Base-by-base conservation (phyloP, 257 asterid species). In the Gentiana macrophylla region DNA sequence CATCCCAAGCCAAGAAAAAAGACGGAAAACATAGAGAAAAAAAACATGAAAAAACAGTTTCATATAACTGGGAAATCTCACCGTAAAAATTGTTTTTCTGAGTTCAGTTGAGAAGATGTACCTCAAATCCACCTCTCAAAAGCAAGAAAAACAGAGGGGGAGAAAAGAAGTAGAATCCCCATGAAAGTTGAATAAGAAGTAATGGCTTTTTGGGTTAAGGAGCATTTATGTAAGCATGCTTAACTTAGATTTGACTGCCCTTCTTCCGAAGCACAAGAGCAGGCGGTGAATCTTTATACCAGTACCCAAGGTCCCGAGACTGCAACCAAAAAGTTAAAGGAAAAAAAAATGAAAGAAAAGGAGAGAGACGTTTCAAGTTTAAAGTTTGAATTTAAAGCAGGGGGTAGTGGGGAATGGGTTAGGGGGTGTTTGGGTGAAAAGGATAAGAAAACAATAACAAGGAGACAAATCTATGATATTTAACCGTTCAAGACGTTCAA, bases 191-290 rank as follows among this genome's bases (percentile, higher is more conserved):
- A 56, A 55, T 49, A 66, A 67, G 48, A 35, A 63, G 56, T 37
- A 35, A 60, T 8, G 47, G 58, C 53, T 70, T 69, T 47, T 44
- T 60, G 68, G 65, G 55, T 71, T 57, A 52, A 60, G 63, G 52
- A 60, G 80, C 79, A 74, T 60, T 77, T 62, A 67, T 62, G 72
- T 63, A 56, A 37, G 66, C 74, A 65, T 59, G 66, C 49, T 32
- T 56, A 49, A 55, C 11, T 15, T 64, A 7, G 62, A 47, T 61
- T 62, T 49, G 82, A 64, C 72, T 65, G 62, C 13, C 44, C 61
- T 67, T 61, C 50, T 72, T 57, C 79, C 74, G 69, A 56, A 70
- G 56, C 63, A 70, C 69, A 79, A 56, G 71, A 62, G 63, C 62
- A 62, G 65, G 74, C 70, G 63, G 81, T 67, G 56, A 69, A 62